phyloP scores from a whole-genome alignment of 208 protist species.

The Porcisia deanei region DNA sequence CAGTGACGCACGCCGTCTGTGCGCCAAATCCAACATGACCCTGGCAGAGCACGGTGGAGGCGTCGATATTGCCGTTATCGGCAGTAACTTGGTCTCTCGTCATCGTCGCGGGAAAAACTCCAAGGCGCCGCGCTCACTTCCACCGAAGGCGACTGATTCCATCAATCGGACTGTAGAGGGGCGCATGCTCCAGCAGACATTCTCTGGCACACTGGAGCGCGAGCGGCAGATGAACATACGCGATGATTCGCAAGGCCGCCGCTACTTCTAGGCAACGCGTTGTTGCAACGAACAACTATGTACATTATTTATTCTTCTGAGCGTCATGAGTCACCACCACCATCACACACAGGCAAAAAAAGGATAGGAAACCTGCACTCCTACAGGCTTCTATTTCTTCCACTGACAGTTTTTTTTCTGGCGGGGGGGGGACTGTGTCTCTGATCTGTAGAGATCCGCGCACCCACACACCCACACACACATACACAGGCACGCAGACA shows the following conservation, averaged over 20 bases:
- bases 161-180: constrained; percentile 74
- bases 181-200: constrained; percentile 50
- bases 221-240: constrained; percentile 72
- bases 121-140: constrained; percentile 40
- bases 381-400: no score
- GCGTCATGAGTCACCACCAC: neutral
- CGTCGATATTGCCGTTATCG: constrained; percentile 48
- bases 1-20: constrained; percentile 59
- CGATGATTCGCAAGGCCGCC: constrained; percentile 38
- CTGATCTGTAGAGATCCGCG: no score
- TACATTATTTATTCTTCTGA: neutral
- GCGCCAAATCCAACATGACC: constrained; percentile 90
- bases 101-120: constrained; percentile 49
- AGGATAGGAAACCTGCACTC: no score
- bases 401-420: no score
- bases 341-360: no score
- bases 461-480: no score
- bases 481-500: no score
- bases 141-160: constrained; percentile 49
- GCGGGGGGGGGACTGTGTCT: no score
- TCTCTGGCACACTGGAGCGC: constrained; percentile 38
- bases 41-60: constrained; percentile 85
- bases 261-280: constrained; percentile 39
- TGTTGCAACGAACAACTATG: neutral
- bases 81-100: constrained; percentile 42